Evolutionary conservation across 805 yeast genomes (phyloP), one percentile per base, ranked within the genome.

Genomic region (Huiozyma sinensis): DNA sequence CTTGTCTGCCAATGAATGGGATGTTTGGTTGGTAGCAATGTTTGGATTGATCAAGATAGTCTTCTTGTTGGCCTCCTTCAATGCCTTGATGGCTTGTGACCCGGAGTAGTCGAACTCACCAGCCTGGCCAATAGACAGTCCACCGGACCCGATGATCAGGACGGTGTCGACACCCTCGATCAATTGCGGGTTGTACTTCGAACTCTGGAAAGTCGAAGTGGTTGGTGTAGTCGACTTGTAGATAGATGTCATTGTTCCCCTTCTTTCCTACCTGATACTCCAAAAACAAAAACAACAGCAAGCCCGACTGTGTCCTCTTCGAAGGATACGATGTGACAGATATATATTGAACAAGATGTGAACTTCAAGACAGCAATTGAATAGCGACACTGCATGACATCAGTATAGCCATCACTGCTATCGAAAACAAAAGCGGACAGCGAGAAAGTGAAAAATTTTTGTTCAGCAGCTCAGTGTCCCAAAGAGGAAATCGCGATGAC

Each of bases 61-160:
- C 58, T 76, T 64, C 64, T 86, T 89, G 66, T 84, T 75, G 44
- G 95, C 94, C 69, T 89, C 97, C 60, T 76, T 84, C 59, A 89
- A 70, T 9, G 97, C 97, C 67, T 89, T 89, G 65, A 89, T 90
- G 42, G 97, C 97, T 69, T 89, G 97, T 27, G 97, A 89, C 46
- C 97, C 95, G 44, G 95, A 83, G 66, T 90, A 90, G 67, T 90
- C 97, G 58, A 90, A 90, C 69, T 90, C 97, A 58, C 97, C 97
- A 42, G 97, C 97, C 69, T 90, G 97, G 48, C 97, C 97, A 63
- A 90, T 90, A 43, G 95, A 84, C 45, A 90, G 72, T 43, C 97
- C 98, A 59, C 98, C 98, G 6, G 97, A 90, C 8, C 98, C 98
- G 60, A 90, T 84, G 43, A 90, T 85, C 45, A 90, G 74, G 6